Base-by-base conservation (phyloP, 352 stramenopile genomes). In the Pythium plurisporium region DNA sequence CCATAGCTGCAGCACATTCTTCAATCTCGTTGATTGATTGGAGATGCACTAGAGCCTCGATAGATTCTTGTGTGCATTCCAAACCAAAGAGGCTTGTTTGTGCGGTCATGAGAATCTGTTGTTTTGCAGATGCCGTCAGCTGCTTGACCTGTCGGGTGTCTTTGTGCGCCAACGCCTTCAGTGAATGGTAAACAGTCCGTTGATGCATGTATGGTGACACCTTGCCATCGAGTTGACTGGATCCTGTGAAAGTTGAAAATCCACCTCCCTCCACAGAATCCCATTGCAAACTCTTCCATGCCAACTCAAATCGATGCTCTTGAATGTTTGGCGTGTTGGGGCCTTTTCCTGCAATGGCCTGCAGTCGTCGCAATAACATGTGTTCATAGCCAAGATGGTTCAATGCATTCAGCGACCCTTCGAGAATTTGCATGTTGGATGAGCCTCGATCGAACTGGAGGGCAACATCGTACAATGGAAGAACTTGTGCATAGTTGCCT, bases 261-360 rank as follows among this genome's bases (percentile, higher is more conserved):
- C 14, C 37, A 47, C 27, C 34, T 36, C 65, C 17, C 67, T 64
- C n/a, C 22, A 76, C 49, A 6, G 59, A 61, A 23, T 82, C 69
- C 86, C 86, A 95, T 59, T 93, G 83, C 56, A 91, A 59, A 30
- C 59, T 82, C 44, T 86, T 89, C 86, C 86, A 95, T 1, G 83
- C 82, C 20, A 89, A 59, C 51, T 92, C 74, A 55, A 87, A 95
- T 26, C 82, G 79, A 58, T 88, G 72, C 37, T 91, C 73, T 11
- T 74, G 56, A 10, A 76, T 49, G 60, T 63, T 59, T 12, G 50
- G 20, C 1, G 59, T 64, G 20, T 55, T 41, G 9, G 31, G 23
- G 8, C 37, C 33, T 40, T 43, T 50, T 40, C 43, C 36, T 10
- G n/a, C 23, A 20, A 68, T 29, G 5, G 72, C 82, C 23, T 74